Evolutionary conservation across 1,284 basidiomycete genomes (phyloP).

Genomic region (Apiotrichum akiyoshidainum): DNA sequence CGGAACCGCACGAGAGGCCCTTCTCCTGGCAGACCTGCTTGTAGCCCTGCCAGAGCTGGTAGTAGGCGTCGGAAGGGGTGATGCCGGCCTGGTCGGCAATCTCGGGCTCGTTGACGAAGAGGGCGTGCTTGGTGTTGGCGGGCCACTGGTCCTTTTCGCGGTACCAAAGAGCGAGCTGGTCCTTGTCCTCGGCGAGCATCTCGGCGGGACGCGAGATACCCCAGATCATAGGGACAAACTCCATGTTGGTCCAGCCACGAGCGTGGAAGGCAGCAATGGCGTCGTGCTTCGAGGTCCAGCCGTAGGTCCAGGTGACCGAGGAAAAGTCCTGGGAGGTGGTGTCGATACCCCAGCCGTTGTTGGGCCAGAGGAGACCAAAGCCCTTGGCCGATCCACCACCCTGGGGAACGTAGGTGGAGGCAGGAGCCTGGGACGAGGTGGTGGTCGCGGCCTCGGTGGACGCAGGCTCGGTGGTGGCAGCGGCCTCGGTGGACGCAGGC

Average conservation of each 20-base stretch:
- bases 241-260: slow-evolving; percentile 50
- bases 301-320: slow-evolving; percentile 46
- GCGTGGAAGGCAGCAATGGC: slow-evolving; percentile 31
- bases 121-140: slow-evolving; percentile 57
- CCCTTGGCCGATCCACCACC: slow-evolving; percentile 49
- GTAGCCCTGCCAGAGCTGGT: slow-evolving; percentile 62
- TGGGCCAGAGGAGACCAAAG: slow-evolving; percentile 64
- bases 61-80: slow-evolving; percentile 4
- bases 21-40: slow-evolving; percentile 52
- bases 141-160: slow-evolving; percentile 40
- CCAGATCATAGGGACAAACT: slow-evolving; percentile 68
- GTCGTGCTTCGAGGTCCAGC: slow-evolving; percentile 40
- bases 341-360: slow-evolving; percentile 44
- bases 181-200: slow-evolving; percentile 32
- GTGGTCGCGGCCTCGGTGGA: too few relatives aligned
- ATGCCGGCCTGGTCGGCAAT: slow-evolving; percentile 64
- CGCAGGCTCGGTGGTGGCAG: too few relatives aligned
- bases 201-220: slow-evolving; percentile 52
- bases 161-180: slow-evolving; percentile 22
- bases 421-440: slow-evolving; percentile 6
- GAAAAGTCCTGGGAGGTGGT: slow-evolving; percentile 54
- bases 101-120: slow-evolving; percentile 68
- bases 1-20: slow-evolving; percentile 51
- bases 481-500: background rate
- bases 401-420: background rate